A percentile compares a stretch with the other conserved stretches of the same genome.
Evolutionary conservation across 2,329 filamentous ascomycete genomes (phyloP).

Genomic region (Apiospora marii): DNA sequence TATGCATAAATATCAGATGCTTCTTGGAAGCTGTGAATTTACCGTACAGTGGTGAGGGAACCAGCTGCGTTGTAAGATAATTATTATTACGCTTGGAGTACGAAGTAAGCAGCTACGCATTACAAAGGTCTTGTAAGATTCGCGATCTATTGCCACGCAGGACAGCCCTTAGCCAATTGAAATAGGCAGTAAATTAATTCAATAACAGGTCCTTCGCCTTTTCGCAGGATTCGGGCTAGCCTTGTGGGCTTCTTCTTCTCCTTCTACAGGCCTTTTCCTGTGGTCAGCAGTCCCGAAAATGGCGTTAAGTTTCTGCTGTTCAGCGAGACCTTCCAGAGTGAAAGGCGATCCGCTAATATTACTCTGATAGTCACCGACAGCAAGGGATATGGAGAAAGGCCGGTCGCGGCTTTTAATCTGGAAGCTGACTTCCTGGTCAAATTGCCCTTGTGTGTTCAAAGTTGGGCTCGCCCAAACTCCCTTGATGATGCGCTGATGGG

Average conservation of each 20-base stretch:
- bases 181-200: background rate
- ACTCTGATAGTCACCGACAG: constrained; percentile 17
- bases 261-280: constrained; percentile 23
- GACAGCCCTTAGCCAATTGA: constrained; percentile 4
- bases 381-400: constrained; percentile 17
- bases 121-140: constrained; percentile 8
- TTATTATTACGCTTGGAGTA: constrained; percentile 7
- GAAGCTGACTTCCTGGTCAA: constrained; percentile 24
- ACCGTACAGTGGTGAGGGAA: background rate
- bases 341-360: constrained; percentile 25
- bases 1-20: background rate
- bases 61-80: background rate
- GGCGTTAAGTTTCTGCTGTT: constrained; percentile 20
- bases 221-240: constrained; percentile 39
- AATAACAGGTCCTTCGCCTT: constrained; percentile 43
- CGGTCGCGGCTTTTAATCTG: constrained; percentile 9
- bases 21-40: background rate
- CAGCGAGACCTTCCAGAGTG: constrained; percentile 18
- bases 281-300: constrained; percentile 20
- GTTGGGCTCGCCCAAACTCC: background rate
- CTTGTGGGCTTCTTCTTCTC: constrained; percentile 34
- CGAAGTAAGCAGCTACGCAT: background rate
- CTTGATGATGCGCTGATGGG: background rate
- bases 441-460: constrained; percentile 9
- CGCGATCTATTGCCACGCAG: constrained; percentile 4